Percentiles rank a stretch among this genome's conserved stretches.
Conservation (phyloP, 108 stramenopile genomes). For the Cylindrotheca fusiformis region DNA sequence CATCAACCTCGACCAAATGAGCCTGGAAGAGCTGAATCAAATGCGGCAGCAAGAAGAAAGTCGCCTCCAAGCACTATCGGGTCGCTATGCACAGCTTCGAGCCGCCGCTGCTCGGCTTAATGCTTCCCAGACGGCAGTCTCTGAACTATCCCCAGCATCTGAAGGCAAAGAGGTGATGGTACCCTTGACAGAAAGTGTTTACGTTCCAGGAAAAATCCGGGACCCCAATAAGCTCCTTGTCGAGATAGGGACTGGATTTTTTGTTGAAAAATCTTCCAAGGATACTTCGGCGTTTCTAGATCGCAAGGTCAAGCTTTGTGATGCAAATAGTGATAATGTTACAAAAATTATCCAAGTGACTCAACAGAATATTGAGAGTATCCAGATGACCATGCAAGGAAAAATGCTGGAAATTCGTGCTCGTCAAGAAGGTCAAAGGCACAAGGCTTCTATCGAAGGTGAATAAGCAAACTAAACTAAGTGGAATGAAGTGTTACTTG, state of each 20-base stretch:
- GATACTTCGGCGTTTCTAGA: conserved; percentile 71
- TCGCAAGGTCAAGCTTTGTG: conserved; percentile 70
- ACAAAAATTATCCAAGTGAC: conserved; percentile 59
- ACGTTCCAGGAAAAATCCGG: conserved; percentile 80
- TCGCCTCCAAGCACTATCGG: conserved; percentile 62
- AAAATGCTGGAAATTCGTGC: conserved; percentile 86
- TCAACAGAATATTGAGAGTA: conserved; percentile 62
- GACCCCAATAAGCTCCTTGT: conserved; percentile 73
- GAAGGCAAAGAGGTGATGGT: conserved; percentile 80
- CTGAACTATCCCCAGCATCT: conserved; percentile 36
- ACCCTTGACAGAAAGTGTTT: conserved; percentile 81
- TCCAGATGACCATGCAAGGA: conserved; percentile 83
- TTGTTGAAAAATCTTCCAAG: conserved; percentile 63
- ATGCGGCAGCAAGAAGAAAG: conserved; percentile 75
- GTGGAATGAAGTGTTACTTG: too few species aligned
- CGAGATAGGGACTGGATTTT: conserved; percentile 89
- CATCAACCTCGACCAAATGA: conserved; percentile 73
- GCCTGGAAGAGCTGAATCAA: conserved; percentile 79
- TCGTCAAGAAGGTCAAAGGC: conserved; percentile 56
- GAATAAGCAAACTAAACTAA: too few species aligned
- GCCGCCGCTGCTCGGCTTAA: conserved; percentile 72
- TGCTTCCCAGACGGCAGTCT: conserved; percentile 54
- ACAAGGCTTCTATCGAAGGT: conserved; percentile 17
- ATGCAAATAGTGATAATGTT: conserved; percentile 81
- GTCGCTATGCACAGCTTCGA: conserved; percentile 69